These are phyloP conservation scores for Micractinium conductrix DNA, from an alignment of 139 green algal genomes.

Conservation along the genomic window DNA sequence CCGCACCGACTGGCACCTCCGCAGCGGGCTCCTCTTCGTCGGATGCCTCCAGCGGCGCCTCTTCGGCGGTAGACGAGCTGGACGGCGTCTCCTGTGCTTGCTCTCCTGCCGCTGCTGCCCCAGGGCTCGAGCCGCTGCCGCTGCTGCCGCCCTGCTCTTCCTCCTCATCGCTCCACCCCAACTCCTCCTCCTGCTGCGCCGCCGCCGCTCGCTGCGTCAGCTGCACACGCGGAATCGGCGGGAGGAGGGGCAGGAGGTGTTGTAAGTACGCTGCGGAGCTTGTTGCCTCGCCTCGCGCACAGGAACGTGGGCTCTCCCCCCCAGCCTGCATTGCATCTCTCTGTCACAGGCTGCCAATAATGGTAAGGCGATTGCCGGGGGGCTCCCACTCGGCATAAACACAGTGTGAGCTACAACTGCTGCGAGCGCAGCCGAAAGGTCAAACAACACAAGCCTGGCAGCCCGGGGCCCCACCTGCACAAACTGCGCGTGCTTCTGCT, in stretches of 20 bases:
- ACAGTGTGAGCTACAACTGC: too few relatives aligned
- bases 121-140: neutral
- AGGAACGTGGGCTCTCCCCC: too few relatives aligned
- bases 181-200: conserved; percentile 16
- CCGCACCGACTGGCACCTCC: neutral
- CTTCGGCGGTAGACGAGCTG: neutral
- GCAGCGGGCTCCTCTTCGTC: neutral
- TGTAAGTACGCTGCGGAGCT: too few relatives aligned
- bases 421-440: too few relatives aligned
- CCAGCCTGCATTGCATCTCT: too few relatives aligned
- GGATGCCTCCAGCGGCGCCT: neutral
- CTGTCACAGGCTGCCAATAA: too few relatives aligned
- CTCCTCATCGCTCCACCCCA: neutral
- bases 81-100: neutral
- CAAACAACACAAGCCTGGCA: too few relatives aligned
- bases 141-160: neutral
- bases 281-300: too few relatives aligned
- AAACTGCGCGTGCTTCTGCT: conserved; percentile 48
- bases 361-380: too few relatives aligned
- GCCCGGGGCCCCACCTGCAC: neutral
- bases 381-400: too few relatives aligned
- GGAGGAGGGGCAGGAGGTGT: too few relatives aligned
- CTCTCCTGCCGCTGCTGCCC: neutral
- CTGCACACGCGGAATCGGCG: too few relatives aligned
- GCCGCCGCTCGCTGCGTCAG: conserved; percentile 8